phyloP scores from a whole-genome alignment of 305 asterid species.

The Salvia sclarea region DNA sequence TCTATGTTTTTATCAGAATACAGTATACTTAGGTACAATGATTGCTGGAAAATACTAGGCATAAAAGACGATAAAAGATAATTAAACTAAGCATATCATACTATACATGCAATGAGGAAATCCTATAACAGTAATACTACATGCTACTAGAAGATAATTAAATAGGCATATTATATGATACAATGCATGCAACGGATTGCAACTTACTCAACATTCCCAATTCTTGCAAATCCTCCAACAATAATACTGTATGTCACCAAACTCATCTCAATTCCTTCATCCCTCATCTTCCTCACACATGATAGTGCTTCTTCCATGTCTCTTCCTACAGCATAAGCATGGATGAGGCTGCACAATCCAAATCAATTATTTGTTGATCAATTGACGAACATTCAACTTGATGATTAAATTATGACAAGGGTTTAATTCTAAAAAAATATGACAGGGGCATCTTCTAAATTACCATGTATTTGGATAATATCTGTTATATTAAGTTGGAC shows the following conservation, averaged over 20 bases:
- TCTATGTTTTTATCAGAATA: not conserved
- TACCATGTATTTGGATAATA: not conserved
- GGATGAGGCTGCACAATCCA: constrained; percentile 75
- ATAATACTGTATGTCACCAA: constrained; percentile 91
- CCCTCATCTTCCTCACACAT: constrained; percentile 87
- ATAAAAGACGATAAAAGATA: not conserved
- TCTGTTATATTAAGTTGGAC: constrained; percentile 3
- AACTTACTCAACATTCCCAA: constrained; percentile 76
- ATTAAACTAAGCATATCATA: not conserved
- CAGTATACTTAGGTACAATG: not conserved
- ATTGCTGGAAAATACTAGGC: constrained; percentile 16
- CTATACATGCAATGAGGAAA: constrained; percentile 41
- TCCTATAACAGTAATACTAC: constrained; percentile 79
- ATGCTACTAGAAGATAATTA: constrained; percentile 55
- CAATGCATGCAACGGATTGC: constrained; percentile 3
- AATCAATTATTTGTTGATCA: constrained; percentile 18
- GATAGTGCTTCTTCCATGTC: constrained; percentile 98
- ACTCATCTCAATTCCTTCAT: constrained; percentile 84
- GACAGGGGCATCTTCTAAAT: not conserved
- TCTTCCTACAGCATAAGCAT: constrained; percentile 92
- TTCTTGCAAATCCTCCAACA: constrained; percentile 88
- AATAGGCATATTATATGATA: not conserved
- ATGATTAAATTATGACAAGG: constrained; percentile 4
- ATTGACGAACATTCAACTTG: constrained; percentile 14
- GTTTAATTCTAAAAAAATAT: too few relatives aligned